A percentile compares a stretch with the other conserved stretches of the same genome.
phyloP scores from a whole-genome alignment of 345 rosid genomes.

The Mangifera indica region DNA sequence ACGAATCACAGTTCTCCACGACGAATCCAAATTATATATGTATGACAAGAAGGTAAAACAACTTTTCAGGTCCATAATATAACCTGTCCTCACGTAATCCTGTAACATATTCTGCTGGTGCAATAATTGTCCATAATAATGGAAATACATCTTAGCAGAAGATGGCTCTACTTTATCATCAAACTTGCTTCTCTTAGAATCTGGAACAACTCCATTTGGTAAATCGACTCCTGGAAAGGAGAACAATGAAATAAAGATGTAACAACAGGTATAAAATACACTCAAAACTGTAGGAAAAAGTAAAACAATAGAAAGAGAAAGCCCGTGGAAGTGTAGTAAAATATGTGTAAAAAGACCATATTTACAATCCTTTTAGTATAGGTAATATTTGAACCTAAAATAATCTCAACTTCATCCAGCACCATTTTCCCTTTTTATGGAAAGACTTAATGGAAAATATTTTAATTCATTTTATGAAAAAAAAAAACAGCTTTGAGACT shows the following conservation, averaged over 20 bases:
- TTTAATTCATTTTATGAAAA: not conserved
- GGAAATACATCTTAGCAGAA: constrained; percentile 98
- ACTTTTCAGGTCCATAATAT: constrained; percentile 18
- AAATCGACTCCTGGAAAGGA: constrained; percentile 40
- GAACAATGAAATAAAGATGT: constrained; percentile 25
- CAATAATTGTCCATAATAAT: constrained; percentile 91
- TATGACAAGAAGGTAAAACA: constrained; percentile 7
- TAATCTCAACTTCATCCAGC: not conserved
- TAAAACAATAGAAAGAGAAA: not conserved
- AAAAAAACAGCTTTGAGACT: not conserved
- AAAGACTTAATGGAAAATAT: not conserved
- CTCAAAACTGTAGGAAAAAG: not conserved
- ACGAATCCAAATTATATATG: constrained; percentile 7
- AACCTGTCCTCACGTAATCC: constrained; percentile 99
- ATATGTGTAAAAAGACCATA: constrained; percentile 7
- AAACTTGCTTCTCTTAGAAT: constrained; percentile 67
- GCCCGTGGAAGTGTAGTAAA: not conserved
- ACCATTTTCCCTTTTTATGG: not conserved
- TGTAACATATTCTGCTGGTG: constrained; percentile 99
- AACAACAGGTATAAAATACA: constrained; percentile 4
- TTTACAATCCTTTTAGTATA: not conserved
- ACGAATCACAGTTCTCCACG: constrained; percentile 5
- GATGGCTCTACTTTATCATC: constrained; percentile 85
- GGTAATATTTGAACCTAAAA: not conserved
- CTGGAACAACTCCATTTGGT: constrained; percentile 53